These are phyloP conservation scores for Globisporangium ultimum DNA, from an alignment of 352 stramenopile species.

Conservation along the genomic window DNA sequence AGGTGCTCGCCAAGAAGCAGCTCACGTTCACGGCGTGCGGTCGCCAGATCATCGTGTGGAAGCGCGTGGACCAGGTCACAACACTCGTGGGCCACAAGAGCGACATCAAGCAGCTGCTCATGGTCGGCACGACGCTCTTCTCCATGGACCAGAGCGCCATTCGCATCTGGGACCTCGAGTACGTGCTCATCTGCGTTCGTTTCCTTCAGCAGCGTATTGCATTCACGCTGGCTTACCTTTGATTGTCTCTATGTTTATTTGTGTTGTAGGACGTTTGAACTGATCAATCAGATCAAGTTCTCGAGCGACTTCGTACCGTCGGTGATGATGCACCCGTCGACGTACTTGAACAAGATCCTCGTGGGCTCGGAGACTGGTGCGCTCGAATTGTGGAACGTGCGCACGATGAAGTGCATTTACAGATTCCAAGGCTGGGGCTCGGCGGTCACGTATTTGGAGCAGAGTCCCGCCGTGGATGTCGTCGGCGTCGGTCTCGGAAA, in stretches of 20 bases:
- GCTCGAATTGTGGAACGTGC: slow-evolving; percentile 91
- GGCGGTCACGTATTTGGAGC: slow-evolving; percentile 70
- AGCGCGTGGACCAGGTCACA: slow-evolving; percentile 49
- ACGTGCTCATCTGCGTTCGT: slow-evolving; percentile 12
- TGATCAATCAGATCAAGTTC: slow-evolving; percentile 58
- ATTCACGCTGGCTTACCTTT: slow-evolving; percentile 4
- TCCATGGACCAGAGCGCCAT: slow-evolving; percentile 61
- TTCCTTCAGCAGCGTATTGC: slow-evolving; percentile 2
- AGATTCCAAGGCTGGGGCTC: slow-evolving; percentile 73
- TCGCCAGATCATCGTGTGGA: slow-evolving; percentile 71
- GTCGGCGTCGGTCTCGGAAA: slow-evolving; percentile 82
- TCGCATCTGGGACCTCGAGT: slow-evolving; percentile 64
- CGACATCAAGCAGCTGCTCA: slow-evolving; percentile 53
- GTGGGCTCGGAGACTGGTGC: slow-evolving; percentile 79
- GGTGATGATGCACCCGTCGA: slow-evolving; percentile 87
- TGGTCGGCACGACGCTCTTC: slow-evolving; percentile 65
- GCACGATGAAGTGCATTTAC: slow-evolving; percentile 88
- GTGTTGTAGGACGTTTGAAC: slow-evolving; percentile 40
- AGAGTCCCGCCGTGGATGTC: slow-evolving; percentile 89
- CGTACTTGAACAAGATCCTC: slow-evolving; percentile 95
- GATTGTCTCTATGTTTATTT: slow-evolving; percentile 6
- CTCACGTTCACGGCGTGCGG: slow-evolving; percentile 77
- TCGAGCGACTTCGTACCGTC: slow-evolving; percentile 56
- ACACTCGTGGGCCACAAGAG: slow-evolving; percentile 60
- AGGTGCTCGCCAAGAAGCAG: slow-evolving; percentile 60